These are phyloP conservation scores for Dryas drummondii DNA, from an alignment of 306 rosid species.

Conservation along the genomic window DNA sequence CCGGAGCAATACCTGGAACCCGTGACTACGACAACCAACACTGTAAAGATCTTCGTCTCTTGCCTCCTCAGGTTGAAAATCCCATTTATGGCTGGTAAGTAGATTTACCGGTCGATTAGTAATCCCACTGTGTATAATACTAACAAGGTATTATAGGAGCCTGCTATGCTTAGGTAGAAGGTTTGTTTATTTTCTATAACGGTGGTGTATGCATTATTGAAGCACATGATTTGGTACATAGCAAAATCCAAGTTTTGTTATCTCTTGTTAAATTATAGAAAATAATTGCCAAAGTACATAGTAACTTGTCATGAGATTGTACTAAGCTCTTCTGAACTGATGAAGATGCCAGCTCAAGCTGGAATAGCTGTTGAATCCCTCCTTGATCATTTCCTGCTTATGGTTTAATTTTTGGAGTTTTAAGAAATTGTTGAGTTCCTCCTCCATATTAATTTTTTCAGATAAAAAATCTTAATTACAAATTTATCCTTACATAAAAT, in stretches of 20 bases:
- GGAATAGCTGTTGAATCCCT: background rate
- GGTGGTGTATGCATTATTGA: slow-evolving; percentile 8
- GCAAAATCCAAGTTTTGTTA: slow-evolving; percentile 27
- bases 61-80: slow-evolving; percentile 84
- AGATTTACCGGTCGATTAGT: slow-evolving; percentile 12
- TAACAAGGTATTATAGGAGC: slow-evolving; percentile 36
- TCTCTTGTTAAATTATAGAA: slow-evolving; percentile 11
- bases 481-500: too few species aligned
- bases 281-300: background rate
- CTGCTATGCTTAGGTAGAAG: slow-evolving; percentile 14
- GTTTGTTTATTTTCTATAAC: slow-evolving; percentile 21
- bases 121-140: slow-evolving; percentile 33
- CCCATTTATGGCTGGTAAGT: slow-evolving; percentile 88
- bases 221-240: slow-evolving; percentile 2
- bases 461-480: too few species aligned
- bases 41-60: slow-evolving; percentile 76
- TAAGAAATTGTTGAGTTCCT: too few species aligned
- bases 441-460: too few species aligned
- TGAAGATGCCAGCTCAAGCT: background rate
- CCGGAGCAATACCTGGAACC: slow-evolving; percentile 91
- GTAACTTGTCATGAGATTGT: background rate
- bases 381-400: background rate
- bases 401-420: background rate
- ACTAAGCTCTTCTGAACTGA: background rate
- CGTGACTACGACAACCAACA: slow-evolving; percentile 87